Conservation (phyloP, 305 asterid species). For the Caryopteris hybrid region DNA sequence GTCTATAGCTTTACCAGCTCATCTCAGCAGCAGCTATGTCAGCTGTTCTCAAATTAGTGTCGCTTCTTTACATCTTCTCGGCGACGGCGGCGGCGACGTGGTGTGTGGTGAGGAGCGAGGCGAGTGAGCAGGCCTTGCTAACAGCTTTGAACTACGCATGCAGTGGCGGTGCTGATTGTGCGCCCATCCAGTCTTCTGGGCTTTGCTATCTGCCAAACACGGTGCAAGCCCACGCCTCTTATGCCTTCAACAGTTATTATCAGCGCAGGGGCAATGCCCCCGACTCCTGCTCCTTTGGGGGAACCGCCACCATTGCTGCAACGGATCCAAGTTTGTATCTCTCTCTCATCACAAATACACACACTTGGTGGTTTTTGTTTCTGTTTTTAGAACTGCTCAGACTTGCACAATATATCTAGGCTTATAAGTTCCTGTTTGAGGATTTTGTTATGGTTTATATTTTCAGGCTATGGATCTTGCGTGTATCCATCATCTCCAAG, state of each 20-base stretch:
- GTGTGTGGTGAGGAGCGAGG: conserved; percentile 86
- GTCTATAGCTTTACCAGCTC: no score
- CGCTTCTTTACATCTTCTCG: no score
- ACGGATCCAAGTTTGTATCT: conserved; percentile 73
- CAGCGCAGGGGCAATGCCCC: conserved; percentile 64
- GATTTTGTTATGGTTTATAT: not conserved
- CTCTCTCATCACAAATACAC: not conserved
- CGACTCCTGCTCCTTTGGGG: conserved; percentile 64
- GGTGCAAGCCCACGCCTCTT: conserved; percentile 77
- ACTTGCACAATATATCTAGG: no score
- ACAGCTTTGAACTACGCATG: conserved; percentile 80
- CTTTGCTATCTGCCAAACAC: conserved; percentile 78
- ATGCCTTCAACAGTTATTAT: conserved; percentile 74
- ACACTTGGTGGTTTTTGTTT: no score
- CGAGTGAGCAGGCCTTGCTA: conserved; percentile 52
- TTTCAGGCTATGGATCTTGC: conserved; percentile 92
- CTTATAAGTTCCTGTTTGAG: no score
- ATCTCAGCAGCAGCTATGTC: no score
- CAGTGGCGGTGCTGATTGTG: conserved; percentile 70
- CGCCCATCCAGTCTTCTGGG: conserved; percentile 51
- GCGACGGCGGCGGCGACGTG: conserved; percentile 30
- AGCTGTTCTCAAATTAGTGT: no score
- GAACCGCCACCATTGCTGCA: conserved; percentile 64
- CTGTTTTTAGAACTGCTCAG: no score
- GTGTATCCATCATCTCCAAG: conserved; percentile 72